These are phyloP conservation scores for Astragalus glycyphyllos DNA, from an alignment of 306 rosid species.

Conservation along the genomic window DNA sequence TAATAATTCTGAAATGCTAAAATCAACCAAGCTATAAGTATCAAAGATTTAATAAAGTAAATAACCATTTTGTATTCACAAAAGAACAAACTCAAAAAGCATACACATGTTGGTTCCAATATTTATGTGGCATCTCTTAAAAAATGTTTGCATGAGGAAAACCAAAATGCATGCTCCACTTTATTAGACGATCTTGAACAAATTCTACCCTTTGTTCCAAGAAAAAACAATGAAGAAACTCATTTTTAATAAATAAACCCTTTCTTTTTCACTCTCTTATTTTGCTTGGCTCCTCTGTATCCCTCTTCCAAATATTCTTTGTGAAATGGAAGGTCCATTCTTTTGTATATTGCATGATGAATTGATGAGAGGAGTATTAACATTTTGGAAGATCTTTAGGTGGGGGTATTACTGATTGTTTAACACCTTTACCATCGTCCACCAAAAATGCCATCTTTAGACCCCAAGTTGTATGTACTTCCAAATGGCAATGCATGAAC, in stretches of 20 bases:
- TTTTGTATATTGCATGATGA: not conserved
- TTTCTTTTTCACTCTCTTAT: conserved; percentile 35
- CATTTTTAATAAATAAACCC: conserved; percentile 46
- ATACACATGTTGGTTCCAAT: not conserved
- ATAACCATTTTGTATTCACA: too few relatives aligned
- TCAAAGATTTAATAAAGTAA: too few relatives aligned
- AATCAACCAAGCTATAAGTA: too few relatives aligned
- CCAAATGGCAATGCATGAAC: conserved; percentile 96
- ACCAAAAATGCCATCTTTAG: conserved; percentile 97
- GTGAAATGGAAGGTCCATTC: conserved; percentile 35
- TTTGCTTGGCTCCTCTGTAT: conserved; percentile 46
- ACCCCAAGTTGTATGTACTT: conserved; percentile 96
- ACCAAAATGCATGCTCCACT: conserved; percentile 32
- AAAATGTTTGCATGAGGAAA: conserved; percentile 10
- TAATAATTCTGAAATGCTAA: too few relatives aligned
- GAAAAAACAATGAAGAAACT: conserved; percentile 32
- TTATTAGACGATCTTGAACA: conserved; percentile 48
- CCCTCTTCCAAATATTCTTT: conserved; percentile 45
- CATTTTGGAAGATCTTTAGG: conserved; percentile 94
- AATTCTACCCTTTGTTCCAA: conserved; percentile 37
- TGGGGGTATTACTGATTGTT: conserved; percentile 73
- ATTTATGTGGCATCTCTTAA: conserved; percentile 1
- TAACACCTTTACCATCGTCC: conserved; percentile 87
- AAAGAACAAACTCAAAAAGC: too few relatives aligned
- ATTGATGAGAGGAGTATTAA: conserved; percentile 32